These are phyloP conservation scores for Fusarium graminum DNA, from an alignment of 2,329 filamentous ascomycete genomes.

Conservation along the genomic window DNA sequence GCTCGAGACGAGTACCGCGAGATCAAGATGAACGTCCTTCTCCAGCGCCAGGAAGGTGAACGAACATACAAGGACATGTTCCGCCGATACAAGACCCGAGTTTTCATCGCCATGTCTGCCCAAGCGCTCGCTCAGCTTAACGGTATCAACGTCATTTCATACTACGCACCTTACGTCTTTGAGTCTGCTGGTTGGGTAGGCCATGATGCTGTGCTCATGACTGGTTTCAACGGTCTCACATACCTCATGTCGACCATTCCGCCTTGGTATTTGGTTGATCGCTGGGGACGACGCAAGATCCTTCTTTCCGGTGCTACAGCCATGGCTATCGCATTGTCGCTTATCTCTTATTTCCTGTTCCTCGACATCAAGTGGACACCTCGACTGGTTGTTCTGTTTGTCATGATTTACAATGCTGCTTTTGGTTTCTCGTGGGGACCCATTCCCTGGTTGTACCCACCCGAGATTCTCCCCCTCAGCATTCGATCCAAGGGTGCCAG, in stretches of 20 bases:
- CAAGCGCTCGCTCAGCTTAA: slow-evolving; percentile 96
- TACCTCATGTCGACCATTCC: slow-evolving; percentile 94
- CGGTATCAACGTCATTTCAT: slow-evolving; percentile 99
- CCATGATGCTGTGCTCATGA: slow-evolving; percentile 93
- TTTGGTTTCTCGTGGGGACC: slow-evolving; percentile 97
- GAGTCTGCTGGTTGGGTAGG: slow-evolving; percentile 97
- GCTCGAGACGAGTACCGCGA: slow-evolving; percentile 96
- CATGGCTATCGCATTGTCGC: slow-evolving; percentile 88
- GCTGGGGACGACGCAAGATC: slow-evolving; percentile 89
- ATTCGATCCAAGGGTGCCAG: slow-evolving; percentile 97
- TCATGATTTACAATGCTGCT: slow-evolving; percentile 98
- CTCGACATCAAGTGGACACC: slow-evolving; percentile 84
- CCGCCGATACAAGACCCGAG: slow-evolving; percentile 87
- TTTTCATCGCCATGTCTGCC: slow-evolving; percentile 98
- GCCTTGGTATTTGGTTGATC: slow-evolving; percentile 96
- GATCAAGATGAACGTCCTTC: slow-evolving; percentile 97
- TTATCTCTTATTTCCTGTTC: slow-evolving; percentile 96
- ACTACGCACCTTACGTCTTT: slow-evolving; percentile 97
- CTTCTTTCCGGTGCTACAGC: slow-evolving; percentile 88
- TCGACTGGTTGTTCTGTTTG: slow-evolving; percentile 88
- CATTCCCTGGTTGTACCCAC: slow-evolving; percentile 97
- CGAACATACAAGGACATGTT: slow-evolving; percentile 95
- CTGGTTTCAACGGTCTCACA: slow-evolving; percentile 90
- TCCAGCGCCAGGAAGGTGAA: slow-evolving; percentile 95
- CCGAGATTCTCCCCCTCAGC: slow-evolving; percentile 96